Conservation (phyloP, 352 stramenopile species). For the Pythium rishiriense region DNA sequence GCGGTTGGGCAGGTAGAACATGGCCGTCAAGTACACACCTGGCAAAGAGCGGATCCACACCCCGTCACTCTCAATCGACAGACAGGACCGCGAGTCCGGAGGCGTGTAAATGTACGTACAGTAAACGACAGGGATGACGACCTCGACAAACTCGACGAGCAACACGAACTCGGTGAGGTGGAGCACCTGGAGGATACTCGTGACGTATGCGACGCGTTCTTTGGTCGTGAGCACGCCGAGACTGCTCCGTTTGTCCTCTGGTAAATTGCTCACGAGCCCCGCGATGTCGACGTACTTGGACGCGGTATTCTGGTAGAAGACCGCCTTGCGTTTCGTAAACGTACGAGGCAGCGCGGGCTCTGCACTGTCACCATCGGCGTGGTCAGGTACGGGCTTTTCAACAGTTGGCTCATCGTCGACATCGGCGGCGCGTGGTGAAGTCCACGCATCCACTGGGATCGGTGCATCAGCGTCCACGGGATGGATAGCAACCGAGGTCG, state of each 20-base stretch:
- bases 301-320: background rate
- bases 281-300: background rate
- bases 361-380: no score
- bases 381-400: background rate
- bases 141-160: constrained; percentile 27
- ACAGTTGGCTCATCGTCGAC: no score
- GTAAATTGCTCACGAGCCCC: background rate
- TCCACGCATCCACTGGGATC: background rate
- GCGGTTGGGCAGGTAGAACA: constrained; percentile 28
- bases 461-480: no score
- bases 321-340: no score
- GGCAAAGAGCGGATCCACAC: background rate
- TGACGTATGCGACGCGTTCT: constrained; percentile 5
- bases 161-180: constrained; percentile 29
- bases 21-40: background rate
- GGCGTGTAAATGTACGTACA: no score
- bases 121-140: constrained; percentile 32
- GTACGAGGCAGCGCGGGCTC: no score
- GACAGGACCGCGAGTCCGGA: no score
- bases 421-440: background rate
- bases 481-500: background rate
- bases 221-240: background rate
- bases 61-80: no score
- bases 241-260: background rate
- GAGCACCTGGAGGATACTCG: constrained; percentile 9